Percentiles rank a stretch among this genome's conserved stretches.
Evolutionary conservation across 2,329 filamentous ascomycete species (phyloP).

Genomic region (Mycosphaerella arachidis): DNA sequence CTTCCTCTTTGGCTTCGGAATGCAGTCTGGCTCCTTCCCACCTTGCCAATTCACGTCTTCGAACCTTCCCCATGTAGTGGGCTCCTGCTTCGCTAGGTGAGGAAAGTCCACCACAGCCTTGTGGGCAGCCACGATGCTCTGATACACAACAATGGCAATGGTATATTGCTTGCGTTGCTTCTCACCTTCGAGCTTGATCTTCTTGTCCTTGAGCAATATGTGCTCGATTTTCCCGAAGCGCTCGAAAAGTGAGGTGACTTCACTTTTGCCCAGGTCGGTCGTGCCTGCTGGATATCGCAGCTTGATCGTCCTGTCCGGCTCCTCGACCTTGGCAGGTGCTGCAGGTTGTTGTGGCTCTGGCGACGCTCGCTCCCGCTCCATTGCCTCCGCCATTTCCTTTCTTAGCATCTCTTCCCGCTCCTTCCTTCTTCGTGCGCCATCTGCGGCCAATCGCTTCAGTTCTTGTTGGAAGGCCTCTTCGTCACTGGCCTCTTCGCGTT

Average conservation of each 20-base stretch:
- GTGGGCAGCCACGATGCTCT: slow-evolving; percentile 55
- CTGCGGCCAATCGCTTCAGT: slow-evolving; percentile 43
- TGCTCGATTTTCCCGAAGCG: slow-evolving; percentile 56
- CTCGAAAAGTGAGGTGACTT: slow-evolving; percentile 45
- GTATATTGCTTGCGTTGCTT: slow-evolving; percentile 34
- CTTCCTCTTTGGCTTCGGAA: slow-evolving; percentile 21
- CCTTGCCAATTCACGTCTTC: slow-evolving; percentile 54
- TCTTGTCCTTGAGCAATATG: slow-evolving; percentile 54
- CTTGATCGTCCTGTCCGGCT: slow-evolving; percentile 56
- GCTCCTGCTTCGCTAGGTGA: slow-evolving; percentile 13
- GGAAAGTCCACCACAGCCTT: slow-evolving; percentile 50
- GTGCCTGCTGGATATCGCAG: slow-evolving; percentile 41
- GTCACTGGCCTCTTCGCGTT: slow-evolving; percentile 41
- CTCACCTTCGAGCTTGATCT: slow-evolving; percentile 32
- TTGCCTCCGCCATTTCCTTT: slow-evolving; percentile 49
- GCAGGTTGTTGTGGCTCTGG: slow-evolving; percentile 2
- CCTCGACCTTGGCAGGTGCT: slow-evolving; percentile 35
- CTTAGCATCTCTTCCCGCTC: slow-evolving; percentile 52
- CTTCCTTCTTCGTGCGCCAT: slow-evolving; percentile 51
- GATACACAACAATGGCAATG: slow-evolving; percentile 53
- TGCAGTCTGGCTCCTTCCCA: slow-evolving; percentile 48
- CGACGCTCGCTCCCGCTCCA: slow-evolving; percentile 34
- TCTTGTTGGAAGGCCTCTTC: slow-evolving; percentile 58
- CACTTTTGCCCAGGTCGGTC: slow-evolving; percentile 43
- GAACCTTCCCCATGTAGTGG: slow-evolving; percentile 44